Percentiles rank a stretch among this genome's conserved stretches.
phyloP scores from a whole-genome alignment of 2,329 filamentous ascomycete genomes.

The Seiridium unicorne region DNA sequence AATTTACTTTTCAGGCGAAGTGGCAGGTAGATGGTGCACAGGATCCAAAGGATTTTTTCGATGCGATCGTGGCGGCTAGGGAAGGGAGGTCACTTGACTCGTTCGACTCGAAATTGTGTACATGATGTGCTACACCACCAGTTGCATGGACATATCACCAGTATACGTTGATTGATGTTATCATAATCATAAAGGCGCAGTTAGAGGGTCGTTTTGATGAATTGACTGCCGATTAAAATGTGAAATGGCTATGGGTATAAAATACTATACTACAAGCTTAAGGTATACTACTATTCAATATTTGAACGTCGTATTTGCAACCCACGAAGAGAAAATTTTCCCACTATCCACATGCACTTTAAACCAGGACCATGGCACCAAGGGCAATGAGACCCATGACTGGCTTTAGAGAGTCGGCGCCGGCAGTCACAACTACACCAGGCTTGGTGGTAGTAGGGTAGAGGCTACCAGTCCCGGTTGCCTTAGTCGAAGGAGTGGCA shows the following conservation, averaged over 20 bases:
- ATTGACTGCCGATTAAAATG: no score
- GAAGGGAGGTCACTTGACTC: constrained; percentile 11
- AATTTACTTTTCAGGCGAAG: constrained; percentile 64
- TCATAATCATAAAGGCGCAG: no score
- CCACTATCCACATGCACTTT: background rate
- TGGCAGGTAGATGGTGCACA: constrained; percentile 65
- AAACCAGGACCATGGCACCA: background rate
- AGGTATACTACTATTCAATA: no score
- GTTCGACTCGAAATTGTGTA: background rate
- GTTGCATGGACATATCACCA: no score
- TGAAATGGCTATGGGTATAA: no score
- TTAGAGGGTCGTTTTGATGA: no score
- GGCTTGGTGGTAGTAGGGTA: background rate
- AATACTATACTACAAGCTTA: no score
- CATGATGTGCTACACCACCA: background rate
- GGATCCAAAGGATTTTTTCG: constrained; percentile 59
- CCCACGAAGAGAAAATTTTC: no score
- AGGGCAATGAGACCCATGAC: background rate
- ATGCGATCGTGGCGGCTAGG: constrained; percentile 55
- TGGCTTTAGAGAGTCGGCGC: background rate
- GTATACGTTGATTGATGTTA: no score
- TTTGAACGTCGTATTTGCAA: no score
- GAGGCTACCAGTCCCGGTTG: background rate
- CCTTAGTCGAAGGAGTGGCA: background rate
- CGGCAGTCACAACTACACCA: background rate